A percentile compares a stretch with the other conserved stretches of the same genome.
Evolutionary conservation across 176 grass and related monocot species (phyloP).

Genomic region (Oryza rufipogon): DNA sequence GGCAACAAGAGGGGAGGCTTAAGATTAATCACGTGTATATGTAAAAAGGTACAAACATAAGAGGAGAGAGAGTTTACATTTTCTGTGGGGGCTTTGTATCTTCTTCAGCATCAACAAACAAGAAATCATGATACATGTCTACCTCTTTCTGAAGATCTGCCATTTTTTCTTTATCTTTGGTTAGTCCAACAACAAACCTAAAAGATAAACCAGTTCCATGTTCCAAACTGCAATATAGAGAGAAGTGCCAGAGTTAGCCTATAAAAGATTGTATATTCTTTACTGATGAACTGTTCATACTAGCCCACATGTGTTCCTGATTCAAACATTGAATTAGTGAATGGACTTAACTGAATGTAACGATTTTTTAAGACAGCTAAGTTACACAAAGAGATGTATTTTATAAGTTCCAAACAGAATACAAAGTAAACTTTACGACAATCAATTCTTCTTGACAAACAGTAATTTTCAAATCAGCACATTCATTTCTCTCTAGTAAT

Average conservation of each 20-base stretch:
- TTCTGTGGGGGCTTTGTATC: conserved; percentile 74
- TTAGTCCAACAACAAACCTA: conserved; percentile 82
- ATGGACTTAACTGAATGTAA: background rate
- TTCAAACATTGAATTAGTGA: background rate
- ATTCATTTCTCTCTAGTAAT: conserved; percentile 6
- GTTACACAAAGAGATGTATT: background rate
- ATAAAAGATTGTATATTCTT: conserved; percentile 7
- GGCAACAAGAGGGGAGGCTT: conserved; percentile 23
- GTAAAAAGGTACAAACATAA: conserved; percentile 28
- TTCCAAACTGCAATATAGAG: conserved; percentile 74
- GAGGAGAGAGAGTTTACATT: conserved; percentile 47
- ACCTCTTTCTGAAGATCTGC: conserved; percentile 81
- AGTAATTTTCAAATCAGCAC: background rate
- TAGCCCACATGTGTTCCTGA: background rate
- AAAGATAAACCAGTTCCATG: conserved; percentile 82
- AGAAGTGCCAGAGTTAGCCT: conserved; percentile 16
- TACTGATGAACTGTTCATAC: conserved; percentile 6
- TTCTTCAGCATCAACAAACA: conserved; percentile 92
- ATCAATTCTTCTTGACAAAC: background rate
- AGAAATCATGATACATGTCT: conserved; percentile 84
- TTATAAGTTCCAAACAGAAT: conserved; percentile 15
- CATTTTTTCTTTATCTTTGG: conserved; percentile 78
- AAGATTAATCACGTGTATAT: conserved; percentile 43
- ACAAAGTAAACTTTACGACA: background rate
- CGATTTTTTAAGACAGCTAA: background rate